Base-by-base conservation (phyloP, 805 yeast species). In the Saccharomycopsis fibuligera region DNA sequence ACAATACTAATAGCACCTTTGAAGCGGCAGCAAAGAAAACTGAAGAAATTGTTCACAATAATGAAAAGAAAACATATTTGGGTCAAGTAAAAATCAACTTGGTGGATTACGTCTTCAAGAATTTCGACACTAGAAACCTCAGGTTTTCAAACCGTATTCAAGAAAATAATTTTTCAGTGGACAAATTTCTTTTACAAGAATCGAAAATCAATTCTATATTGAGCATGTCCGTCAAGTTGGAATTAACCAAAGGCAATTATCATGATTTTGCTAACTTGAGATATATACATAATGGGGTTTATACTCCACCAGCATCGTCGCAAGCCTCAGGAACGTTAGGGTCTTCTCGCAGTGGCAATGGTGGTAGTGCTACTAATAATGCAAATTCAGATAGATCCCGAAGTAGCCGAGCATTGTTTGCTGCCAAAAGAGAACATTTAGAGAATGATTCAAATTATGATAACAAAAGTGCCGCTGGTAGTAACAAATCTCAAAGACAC, bases 181-280 rank as follows among this genome's bases (percentile, higher is more conserved):
- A 83, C 53, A 70, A 86, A 53, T 88, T 84, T 57, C 66, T 91
- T 39, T 68, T 91, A 33, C 82, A 82, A 57, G 75, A 86, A 24
- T 83, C 95, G 1, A 86, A 87, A 56, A 79, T 91, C 17, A 91
- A 91, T 62, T 82, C 95, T 2, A 83, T 87, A n/a, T 63, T 84
- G 35, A 81, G 75, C 51, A 53, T 87, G 37, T 72, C 81, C 1
- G 67, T 86, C n/a, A 68, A 69, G 4, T 63, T 85, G 56, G 70
- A 68, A 37, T 59, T 70, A 39, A 55, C 67, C 30, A 64, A 72
- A 56, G 77, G 76, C n/a, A 58, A 70, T 58, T 57, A 70, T 55
- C 10, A 39, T 5, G 51, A 48, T n/a, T 44, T 48, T 38, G 35
- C 31, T 5, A 41, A 48, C 33, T 22, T 5, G 8, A n/a, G 4